Evolutionary conservation across 441 rosid genomes (phyloP).

Genomic region (Croton laevigatus): DNA sequence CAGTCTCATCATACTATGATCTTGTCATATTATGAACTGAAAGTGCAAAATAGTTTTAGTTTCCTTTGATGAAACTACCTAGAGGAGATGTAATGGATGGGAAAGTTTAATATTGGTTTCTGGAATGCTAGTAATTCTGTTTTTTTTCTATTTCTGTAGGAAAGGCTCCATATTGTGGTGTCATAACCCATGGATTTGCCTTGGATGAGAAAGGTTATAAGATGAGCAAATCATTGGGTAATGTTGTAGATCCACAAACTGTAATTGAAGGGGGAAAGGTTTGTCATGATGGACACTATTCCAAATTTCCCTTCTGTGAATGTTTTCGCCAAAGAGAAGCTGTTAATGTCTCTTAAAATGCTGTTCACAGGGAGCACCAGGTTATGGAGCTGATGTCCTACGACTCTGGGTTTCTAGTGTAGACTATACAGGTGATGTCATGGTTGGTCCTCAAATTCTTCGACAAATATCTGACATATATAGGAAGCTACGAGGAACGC

Average conservation of each 20-base stretch:
- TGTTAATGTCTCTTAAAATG: slow-evolving; percentile 16
- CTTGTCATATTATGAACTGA: background rate
- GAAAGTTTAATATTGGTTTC: background rate
- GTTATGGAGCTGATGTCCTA: slow-evolving; percentile 93
- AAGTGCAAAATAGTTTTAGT: slow-evolving; percentile 1
- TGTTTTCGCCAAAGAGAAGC: slow-evolving; percentile 8
- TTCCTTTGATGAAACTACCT: background rate
- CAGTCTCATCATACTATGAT: background rate
- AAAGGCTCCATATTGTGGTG: slow-evolving; percentile 83
- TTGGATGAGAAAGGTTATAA: slow-evolving; percentile 96
- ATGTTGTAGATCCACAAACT: slow-evolving; percentile 82
- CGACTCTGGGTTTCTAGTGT: slow-evolving; percentile 99
- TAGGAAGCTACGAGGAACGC: slow-evolving; percentile 92
- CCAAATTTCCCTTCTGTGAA: slow-evolving; percentile 9
- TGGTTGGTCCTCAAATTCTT: slow-evolving; percentile 85
- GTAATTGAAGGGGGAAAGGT: slow-evolving; percentile 96
- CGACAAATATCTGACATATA: slow-evolving; percentile 95
- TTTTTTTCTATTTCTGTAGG: slow-evolving; percentile 50
- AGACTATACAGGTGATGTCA: slow-evolving; percentile 86
- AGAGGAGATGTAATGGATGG: background rate
- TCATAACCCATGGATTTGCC: slow-evolving; percentile 96
- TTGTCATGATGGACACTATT: slow-evolving; percentile 19
- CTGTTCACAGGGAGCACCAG: slow-evolving; percentile 79
- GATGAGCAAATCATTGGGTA: slow-evolving; percentile 99
- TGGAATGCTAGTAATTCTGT: slow-evolving; percentile 10